Percentiles rank a stretch among this genome's conserved stretches.
Conservation (phyloP, 2,329 filamentous ascomycete species). For the Berkeleyomyces basicola region DNA sequence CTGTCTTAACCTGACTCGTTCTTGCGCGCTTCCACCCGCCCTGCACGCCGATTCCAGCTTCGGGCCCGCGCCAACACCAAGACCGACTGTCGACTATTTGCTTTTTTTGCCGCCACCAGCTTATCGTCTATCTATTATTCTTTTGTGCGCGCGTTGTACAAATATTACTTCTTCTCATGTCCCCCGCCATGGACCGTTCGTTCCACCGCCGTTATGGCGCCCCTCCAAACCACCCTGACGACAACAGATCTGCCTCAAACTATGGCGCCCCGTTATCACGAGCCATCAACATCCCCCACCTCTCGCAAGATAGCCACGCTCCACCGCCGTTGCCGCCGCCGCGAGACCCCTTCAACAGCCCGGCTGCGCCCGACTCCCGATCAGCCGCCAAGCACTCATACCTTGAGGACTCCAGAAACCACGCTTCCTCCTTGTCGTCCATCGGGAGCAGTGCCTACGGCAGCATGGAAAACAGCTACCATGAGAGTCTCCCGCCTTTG, state of each 20-base stretch:
- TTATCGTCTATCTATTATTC: too few species aligned
- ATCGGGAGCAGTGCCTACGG: slow-evolving; percentile 23
- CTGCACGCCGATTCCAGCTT: not conserved
- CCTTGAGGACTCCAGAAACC: not conserved
- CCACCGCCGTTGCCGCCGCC: slow-evolving; percentile 15
- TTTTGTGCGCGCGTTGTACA: too few species aligned
- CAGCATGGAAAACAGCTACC: slow-evolving; percentile 24
- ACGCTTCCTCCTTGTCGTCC: slow-evolving; percentile 12
- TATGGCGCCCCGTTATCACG: slow-evolving; percentile 3
- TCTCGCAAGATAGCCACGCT: slow-evolving; percentile 7
- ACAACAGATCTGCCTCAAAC: slow-evolving; percentile 3
- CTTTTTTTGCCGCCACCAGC: too few species aligned
- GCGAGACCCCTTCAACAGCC: slow-evolving; percentile 9
- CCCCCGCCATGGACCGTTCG: slow-evolving; percentile 10
- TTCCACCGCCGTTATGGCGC: slow-evolving; percentile 12
- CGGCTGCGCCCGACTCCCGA: not conserved
- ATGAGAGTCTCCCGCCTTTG: slow-evolving; percentile 15
- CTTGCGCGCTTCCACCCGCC: not conserved
- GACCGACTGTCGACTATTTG: not conserved
- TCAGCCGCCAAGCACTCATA: slow-evolving; percentile 5
- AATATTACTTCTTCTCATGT: too few species aligned
- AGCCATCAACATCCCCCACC: slow-evolving; percentile 14
- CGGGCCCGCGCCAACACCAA: not conserved
- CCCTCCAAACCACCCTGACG: slow-evolving; percentile 13
- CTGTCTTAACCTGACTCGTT: not conserved